Base-by-base conservation (phyloP, 768 basidiomycete genomes). In the Amanita jacksonii region DNA sequence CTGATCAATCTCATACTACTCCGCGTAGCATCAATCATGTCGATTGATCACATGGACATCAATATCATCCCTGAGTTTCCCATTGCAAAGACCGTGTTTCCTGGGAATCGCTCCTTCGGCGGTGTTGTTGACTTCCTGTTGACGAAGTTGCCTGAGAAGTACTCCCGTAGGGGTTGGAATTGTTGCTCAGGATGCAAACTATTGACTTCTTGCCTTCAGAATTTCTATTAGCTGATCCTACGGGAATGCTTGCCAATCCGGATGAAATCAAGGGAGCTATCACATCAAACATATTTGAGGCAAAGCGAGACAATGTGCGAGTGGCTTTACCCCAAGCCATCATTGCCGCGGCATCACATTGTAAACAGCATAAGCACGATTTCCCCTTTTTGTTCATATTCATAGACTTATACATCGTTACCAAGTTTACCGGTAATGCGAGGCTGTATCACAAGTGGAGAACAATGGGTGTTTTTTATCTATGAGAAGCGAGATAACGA, bases 1-100 rank as follows among this genome's bases (percentile, higher is more conserved):
- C 28, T 54, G 42, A 52, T 54, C 38, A 50, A 54, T 49, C 43
- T 53, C 18, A 38, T 53, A 31, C 35, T 54, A 41, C 52, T 54
- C 36, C 52, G 52, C 37, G 34, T 54, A 24, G 52, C 41, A 15
- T 52, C 54, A 10, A 32, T 42, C 18, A 55, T 55, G 50, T 48
- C 48, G n/a, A 31, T 5, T 35, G 41, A 41, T 2, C 8, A 48
- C 9, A 48, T 28, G 27, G 27, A 40, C 20, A 51, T 55, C 40
- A 52, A 55, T 33, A 52, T 55, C 33, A 55, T 55, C 16, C 49
- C 54, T 5, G 51, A 55, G 36, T 55, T 44, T 27, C 54, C 54
- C 27, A 48, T 55, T 37, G n/a, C 54, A 20, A 52, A 44, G 37
- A 55, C 51, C 19, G 18, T 16, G 0, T 48, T 55, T 44, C 15